phyloP scores from a whole-genome alignment of 306 rosid species.

The Ammopiptanthus mongolicus region DNA sequence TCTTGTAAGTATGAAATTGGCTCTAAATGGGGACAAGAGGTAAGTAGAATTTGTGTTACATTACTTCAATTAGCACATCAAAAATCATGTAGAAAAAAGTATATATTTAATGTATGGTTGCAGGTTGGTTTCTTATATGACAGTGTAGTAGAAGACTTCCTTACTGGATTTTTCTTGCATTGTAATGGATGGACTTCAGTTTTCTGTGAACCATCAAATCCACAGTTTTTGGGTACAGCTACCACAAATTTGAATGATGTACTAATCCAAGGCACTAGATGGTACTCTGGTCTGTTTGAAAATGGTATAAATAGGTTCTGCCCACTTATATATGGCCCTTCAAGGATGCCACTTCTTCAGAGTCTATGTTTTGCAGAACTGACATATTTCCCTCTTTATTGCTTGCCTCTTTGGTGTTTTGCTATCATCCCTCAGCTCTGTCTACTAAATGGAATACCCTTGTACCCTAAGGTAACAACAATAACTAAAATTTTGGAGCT shows the following conservation, averaged over 20 bases:
- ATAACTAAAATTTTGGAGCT: too few relatives aligned
- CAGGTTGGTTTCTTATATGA: slow-evolving; percentile 66
- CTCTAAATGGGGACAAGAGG: slow-evolving; percentile 70
- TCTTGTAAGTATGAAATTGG: slow-evolving; percentile 50
- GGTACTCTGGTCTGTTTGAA: slow-evolving; percentile 57
- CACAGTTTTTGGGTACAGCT: slow-evolving; percentile 64
- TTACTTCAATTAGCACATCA: not conserved
- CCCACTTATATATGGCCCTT: slow-evolving; percentile 47
- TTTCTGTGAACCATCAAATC: slow-evolving; percentile 44
- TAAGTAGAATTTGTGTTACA: not conserved
- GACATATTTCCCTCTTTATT: slow-evolving; percentile 40
- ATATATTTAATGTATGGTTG: not conserved
- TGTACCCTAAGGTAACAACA: slow-evolving; percentile 62
- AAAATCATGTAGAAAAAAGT: not conserved
- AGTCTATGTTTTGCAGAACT: slow-evolving; percentile 43
- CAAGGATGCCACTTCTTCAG: slow-evolving; percentile 38
- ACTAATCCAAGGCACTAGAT: slow-evolving; percentile 57
- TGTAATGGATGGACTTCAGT: slow-evolving; percentile 70
- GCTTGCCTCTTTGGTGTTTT: slow-evolving; percentile 50
- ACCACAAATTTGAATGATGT: slow-evolving; percentile 50
- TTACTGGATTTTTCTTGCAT: slow-evolving; percentile 55
- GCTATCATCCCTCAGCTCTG: slow-evolving; percentile 62
- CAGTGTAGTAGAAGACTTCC: slow-evolving; percentile 51
- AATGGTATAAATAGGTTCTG: slow-evolving; percentile 50
- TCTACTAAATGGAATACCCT: slow-evolving; percentile 45